phyloP scores from a whole-genome alignment of 2,329 filamentous ascomycete genomes.

The Pseudogymnoascus sp. region DNA sequence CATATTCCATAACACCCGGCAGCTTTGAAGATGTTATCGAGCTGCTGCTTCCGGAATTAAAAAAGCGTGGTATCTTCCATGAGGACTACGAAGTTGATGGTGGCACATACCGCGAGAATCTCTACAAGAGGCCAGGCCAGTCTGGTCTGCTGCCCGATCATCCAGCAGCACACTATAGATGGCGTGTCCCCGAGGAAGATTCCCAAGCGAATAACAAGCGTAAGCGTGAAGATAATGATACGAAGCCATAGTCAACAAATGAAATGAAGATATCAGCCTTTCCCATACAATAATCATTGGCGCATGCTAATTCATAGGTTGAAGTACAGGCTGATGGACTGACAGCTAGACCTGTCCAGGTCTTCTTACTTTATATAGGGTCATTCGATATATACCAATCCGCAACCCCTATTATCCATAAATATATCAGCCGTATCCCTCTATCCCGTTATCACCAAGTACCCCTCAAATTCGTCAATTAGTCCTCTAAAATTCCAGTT shows the following conservation, averaged over 20 bases:
- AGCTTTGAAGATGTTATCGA: slow-evolving; percentile 63
- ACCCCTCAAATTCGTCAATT: too few relatives aligned
- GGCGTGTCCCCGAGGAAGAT: slow-evolving; percentile 6
- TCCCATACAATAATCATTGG: neutral
- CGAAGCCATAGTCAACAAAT: neutral
- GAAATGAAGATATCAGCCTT: neutral
- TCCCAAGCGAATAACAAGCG: neutral
- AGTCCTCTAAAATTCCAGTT: too few relatives aligned
- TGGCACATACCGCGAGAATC: slow-evolving; percentile 55
- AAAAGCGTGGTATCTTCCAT: slow-evolving; percentile 49
- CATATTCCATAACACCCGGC: slow-evolving; percentile 58
- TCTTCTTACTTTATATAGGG: too few relatives aligned
- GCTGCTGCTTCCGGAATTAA: slow-evolving; percentile 57
- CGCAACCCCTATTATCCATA: too few relatives aligned
- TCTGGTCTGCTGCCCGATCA: slow-evolving; percentile 45
- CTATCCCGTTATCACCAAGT: too few relatives aligned
- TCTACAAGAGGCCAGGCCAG: slow-evolving; percentile 45
- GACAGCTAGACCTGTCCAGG: too few relatives aligned
- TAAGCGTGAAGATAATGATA: slow-evolving; percentile 1
- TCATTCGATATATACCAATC: too few relatives aligned
- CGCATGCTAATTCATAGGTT: neutral
- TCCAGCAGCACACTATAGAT: neutral
- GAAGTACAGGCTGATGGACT: neutral
- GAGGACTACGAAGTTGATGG: slow-evolving; percentile 46
- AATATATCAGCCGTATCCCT: too few relatives aligned